These are phyloP conservation scores for Leptomonas seymouri DNA, from an alignment of 208 protist genomes.

Conservation along the genomic window DNA sequence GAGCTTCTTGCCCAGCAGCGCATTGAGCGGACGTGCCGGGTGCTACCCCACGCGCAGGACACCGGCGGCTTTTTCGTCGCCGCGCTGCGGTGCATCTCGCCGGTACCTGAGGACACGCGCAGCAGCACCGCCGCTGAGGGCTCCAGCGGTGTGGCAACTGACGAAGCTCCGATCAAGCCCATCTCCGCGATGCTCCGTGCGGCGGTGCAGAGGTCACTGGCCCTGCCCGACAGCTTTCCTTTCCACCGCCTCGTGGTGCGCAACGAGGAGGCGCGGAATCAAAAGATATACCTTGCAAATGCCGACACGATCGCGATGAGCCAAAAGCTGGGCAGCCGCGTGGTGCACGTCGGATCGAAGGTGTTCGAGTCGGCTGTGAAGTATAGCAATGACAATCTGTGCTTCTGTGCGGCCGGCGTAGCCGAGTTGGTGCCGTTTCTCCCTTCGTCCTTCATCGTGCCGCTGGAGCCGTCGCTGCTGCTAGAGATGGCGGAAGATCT, in stretches of 20 bases:
- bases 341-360: constrained; percentile 82
- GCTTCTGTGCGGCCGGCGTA: constrained; percentile 74
- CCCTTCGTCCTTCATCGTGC: constrained; percentile 48
- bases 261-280: constrained; percentile 59
- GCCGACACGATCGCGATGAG: constrained; percentile 48
- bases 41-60: constrained; percentile 96
- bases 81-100: constrained; percentile 78
- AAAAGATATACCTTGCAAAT: constrained; percentile 86
- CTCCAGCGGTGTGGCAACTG: neutral
- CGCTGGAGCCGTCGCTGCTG: constrained; percentile 48
- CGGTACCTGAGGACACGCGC: constrained; percentile 38
- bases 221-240: constrained; percentile 66
- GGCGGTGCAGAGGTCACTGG: constrained; percentile 48
- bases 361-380: constrained; percentile 84
- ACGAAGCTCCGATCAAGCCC: constrained; percentile 37
- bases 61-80: constrained; percentile 98
- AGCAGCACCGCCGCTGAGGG: constrained; percentile 8
- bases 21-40: constrained; percentile 83
- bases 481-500: constrained; percentile 35
- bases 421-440: constrained; percentile 57
- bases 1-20: constrained; percentile 58
- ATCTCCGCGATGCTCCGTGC: constrained; percentile 42
- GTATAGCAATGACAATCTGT: constrained; percentile 82
- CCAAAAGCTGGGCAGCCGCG: constrained; percentile 57
- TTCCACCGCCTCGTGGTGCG: constrained; percentile 59